phyloP scores from a whole-genome alignment of 2,329 filamentous ascomycete genomes.

The Bipolaris bicolor region DNA sequence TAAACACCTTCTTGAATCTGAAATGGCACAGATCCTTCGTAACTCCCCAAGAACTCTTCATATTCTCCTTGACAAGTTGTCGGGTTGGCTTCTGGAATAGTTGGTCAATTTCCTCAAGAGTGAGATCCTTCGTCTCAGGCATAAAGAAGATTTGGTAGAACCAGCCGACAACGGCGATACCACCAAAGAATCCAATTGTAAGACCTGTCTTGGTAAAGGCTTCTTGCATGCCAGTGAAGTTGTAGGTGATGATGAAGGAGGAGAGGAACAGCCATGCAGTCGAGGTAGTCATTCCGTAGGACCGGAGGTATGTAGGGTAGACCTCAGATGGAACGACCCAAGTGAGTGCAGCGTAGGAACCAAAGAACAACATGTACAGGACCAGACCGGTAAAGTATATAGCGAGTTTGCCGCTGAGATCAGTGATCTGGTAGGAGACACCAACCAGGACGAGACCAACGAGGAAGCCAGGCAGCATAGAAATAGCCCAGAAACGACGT shows the following conservation, averaged over 20 bases:
- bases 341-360: conserved; percentile 45
- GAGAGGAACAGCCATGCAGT: conserved; percentile 72
- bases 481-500: conserved; percentile 75
- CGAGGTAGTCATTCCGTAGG: conserved; percentile 75
- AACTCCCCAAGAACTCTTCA: conserved; percentile 52
- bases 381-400: conserved; percentile 72
- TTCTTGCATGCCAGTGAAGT: conserved; percentile 72
- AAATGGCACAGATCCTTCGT: conserved; percentile 54
- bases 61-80: conserved; percentile 61
- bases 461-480: conserved; percentile 75
- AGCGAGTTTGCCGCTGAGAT: conserved; percentile 57
- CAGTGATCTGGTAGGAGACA: conserved; percentile 64
- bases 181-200: conserved; percentile 74
- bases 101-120: conserved; percentile 73
- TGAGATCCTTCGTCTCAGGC: conserved; percentile 74
- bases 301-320: conserved; percentile 74
- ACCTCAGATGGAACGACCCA: conserved; percentile 65
- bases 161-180: conserved; percentile 73
- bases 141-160: conserved; percentile 77
- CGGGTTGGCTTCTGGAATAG: conserved; percentile 69
- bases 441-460: conserved; percentile 72
- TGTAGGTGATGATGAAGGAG: conserved; percentile 77
- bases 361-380: conserved; percentile 47
- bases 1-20: conserved; percentile 57
- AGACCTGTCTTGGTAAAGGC: conserved; percentile 71